A percentile compares a stretch with the other conserved stretches of the same genome.
Evolutionary conservation across 352 stramenopile species (phyloP).

Genomic region (Phytopythium vexans): DNA sequence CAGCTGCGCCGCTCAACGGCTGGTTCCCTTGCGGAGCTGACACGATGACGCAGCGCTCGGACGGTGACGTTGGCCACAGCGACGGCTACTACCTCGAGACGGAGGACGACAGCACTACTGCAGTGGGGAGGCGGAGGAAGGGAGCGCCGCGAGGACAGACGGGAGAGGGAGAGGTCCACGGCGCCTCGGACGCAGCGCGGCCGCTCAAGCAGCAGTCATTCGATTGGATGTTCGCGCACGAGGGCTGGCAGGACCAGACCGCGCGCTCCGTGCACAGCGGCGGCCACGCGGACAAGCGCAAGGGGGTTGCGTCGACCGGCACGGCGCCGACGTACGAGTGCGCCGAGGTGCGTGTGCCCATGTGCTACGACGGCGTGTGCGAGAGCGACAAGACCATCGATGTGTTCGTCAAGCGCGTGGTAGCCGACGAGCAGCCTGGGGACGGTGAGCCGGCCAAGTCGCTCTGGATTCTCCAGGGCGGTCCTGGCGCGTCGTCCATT

Average conservation of each 20-base stretch:
- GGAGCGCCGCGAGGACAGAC: too few species aligned
- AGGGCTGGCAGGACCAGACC: constrained; percentile 16
- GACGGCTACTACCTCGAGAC: constrained; percentile 44
- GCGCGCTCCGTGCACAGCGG: constrained; percentile 1
- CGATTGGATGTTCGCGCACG: constrained; percentile 24
- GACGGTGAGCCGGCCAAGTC: constrained; percentile 26
- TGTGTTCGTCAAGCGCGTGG: constrained; percentile 57
- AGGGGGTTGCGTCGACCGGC: constrained; percentile 2
- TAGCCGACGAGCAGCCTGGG: constrained; percentile 8
- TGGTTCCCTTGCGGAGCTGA: constrained; percentile 53
- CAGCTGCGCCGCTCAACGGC: constrained; percentile 41
- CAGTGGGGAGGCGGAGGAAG: background rate
- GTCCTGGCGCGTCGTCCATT: constrained; percentile 63
- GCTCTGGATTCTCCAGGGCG: constrained; percentile 71
- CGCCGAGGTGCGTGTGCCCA: constrained; percentile 55
- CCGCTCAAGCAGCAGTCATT: constrained; percentile 41
- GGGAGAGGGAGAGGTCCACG: background rate
- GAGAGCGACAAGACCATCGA: constrained; percentile 47
- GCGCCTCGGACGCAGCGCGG: constrained; percentile 6
- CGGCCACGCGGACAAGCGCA: constrained; percentile 4
- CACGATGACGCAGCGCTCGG: constrained; percentile 15
- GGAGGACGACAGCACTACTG: background rate
- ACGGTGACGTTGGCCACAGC: constrained; percentile 21
- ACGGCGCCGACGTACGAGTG: constrained; percentile 43
- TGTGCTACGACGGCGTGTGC: constrained; percentile 73